Evolutionary conservation across 805 yeast genomes (phyloP).

Genomic region (Metschnikowia lunata): DNA sequence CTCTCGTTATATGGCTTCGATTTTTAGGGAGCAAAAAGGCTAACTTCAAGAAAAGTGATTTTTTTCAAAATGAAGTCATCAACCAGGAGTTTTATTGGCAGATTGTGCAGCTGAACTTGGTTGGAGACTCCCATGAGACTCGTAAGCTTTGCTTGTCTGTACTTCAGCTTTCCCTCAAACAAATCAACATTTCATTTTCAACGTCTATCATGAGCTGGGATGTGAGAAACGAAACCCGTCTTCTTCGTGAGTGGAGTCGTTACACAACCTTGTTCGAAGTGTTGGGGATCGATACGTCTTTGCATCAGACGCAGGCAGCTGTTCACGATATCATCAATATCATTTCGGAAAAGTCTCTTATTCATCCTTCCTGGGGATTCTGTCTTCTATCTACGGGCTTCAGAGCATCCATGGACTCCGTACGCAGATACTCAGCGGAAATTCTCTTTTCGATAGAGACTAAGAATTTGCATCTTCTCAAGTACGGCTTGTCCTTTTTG

Average conservation of each 20-base stretch:
- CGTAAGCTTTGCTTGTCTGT: constrained; percentile 67
- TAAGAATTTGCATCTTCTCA: constrained; percentile 36
- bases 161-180: constrained; percentile 54
- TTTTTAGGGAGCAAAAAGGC: constrained; percentile 28
- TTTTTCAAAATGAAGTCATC: constrained; percentile 26
- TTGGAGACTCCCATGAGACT: constrained; percentile 56
- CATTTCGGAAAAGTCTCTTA: constrained; percentile 44
- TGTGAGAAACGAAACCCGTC: constrained; percentile 13
- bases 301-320: constrained; percentile 83
- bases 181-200: constrained; percentile 32
- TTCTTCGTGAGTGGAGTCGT: constrained; percentile 61
- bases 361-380: constrained; percentile 70
- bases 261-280: constrained; percentile 75
- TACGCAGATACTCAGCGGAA: constrained; percentile 57
- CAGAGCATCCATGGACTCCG: constrained; percentile 71
- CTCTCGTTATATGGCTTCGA: constrained; percentile 54
- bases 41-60: constrained; percentile 9
- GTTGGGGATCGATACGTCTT: constrained; percentile 76
- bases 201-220: constrained; percentile 44
- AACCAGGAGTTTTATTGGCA: constrained; percentile 43
- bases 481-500: constrained; percentile 40
- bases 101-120: constrained; percentile 51
- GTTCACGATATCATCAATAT: constrained; percentile 54
- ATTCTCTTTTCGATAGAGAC: constrained; percentile 51
- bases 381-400: constrained; percentile 73